Base-by-base conservation (phyloP, 2,329 filamentous ascomycete genomes). In the Fusarium sp. region DNA sequence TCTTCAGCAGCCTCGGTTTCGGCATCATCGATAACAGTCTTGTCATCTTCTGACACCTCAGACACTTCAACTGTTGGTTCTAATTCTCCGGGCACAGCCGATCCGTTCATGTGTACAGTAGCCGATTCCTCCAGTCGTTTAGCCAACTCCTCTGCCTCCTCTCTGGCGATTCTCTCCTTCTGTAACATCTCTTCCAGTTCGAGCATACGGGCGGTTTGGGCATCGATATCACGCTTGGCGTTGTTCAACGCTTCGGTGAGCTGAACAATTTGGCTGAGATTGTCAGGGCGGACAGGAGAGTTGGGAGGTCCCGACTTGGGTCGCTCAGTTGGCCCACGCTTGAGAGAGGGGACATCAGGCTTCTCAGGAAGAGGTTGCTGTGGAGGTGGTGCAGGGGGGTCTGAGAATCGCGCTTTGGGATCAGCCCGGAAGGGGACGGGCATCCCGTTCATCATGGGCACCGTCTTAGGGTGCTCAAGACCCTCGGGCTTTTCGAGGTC, bases 311-410 rank as follows among this genome's bases (percentile, higher is more conserved):
- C 80, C 2, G 85, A 82, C 76, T 90, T 93, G 11, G 91, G 87
- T 59, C 91, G 89, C 70, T 97, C 93, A 0, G 92, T 94, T 27
- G 92, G 89, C 7, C 86, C 86, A 58, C 94, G 88, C 77, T 93
- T 94, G 30, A 97, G 80, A 1, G 93, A 88, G 1, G 90, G 88
- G 0, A 86, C 88, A 79, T 97, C 93, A 0, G 95, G 95, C 78
- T 98, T 98, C 77, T 98, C 94, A 2, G 95, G 95, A 8, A 98
- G 84, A 16, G 95, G 95, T 73, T 97, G 94, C 73, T 97, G 94
- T 28, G 95, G 95, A 27, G 95, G 95, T 10, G 95, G 95, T 23
- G 94, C 95, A 6, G 95, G 95, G 53, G 95, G 95, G 61, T 98
- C 94, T 2, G 93, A 96, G 78, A 98, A 98, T 55, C 94, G 88